Conservation (phyloP, 306 rosid species). For the Quercus agrifolia region DNA sequence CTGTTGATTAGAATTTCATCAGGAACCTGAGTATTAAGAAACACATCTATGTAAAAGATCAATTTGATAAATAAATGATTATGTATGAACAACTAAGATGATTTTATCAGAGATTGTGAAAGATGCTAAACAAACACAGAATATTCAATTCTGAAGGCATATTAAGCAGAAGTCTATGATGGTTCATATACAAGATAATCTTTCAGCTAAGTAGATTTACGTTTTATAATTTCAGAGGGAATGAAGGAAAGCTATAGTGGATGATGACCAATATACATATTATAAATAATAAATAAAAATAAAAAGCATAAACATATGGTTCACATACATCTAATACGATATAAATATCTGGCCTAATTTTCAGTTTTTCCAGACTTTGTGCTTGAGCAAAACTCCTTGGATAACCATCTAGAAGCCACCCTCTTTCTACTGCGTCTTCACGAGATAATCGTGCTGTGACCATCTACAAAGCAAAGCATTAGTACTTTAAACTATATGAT, state of each 20-base stretch:
- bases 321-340: slow-evolving; percentile 75
- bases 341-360: slow-evolving; percentile 78
- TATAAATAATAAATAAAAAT: not conserved
- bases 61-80: not conserved
- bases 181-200: not conserved
- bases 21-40: slow-evolving; percentile 90
- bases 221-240: not conserved
- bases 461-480: slow-evolving; percentile 50
- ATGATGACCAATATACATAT: not conserved
- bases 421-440: slow-evolving; percentile 64
- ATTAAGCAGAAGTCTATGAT: not conserved
- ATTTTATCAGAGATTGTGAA: not conserved
- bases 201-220: not conserved
- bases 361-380: slow-evolving; percentile 63
- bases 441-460: slow-evolving; percentile 67
- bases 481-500: slow-evolving; percentile 11
- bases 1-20: slow-evolving; percentile 98
- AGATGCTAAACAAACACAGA: not conserved
- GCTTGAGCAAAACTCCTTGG: slow-evolving; percentile 80
- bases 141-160: not conserved
- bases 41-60: slow-evolving; percentile 4
- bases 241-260: slow-evolving; percentile 11
- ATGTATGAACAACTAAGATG: not conserved
- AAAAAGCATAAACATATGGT: slow-evolving; percentile 1
- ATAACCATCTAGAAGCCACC: slow-evolving; percentile 99